Conservation (phyloP, 73 alveolate genomes). For the Paramecium sexaurelia region DNA sequence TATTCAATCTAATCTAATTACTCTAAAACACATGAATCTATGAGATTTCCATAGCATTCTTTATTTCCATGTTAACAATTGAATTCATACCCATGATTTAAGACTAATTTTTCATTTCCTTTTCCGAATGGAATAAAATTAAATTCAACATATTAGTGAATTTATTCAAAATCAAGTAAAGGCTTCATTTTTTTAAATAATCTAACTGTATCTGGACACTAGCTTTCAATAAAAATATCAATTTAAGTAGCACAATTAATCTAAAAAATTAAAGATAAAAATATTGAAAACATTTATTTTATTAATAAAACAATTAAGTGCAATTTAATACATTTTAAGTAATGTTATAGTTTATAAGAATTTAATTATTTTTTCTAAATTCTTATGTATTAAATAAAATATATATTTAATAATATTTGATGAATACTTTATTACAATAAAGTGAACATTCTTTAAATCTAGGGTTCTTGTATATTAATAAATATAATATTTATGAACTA, state of each 20-base stretch:
- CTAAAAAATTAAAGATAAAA: not conserved
- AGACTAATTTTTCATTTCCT: not conserved
- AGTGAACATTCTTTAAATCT: too few species aligned
- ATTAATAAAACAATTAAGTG: not conserved
- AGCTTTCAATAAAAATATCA: not conserved
- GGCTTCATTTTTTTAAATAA: not conserved
- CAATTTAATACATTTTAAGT: not conserved
- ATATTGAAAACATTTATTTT: not conserved
- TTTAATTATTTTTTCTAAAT: too few species aligned
- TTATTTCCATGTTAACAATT: not conserved
- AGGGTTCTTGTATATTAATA: too few species aligned
- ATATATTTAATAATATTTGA: too few species aligned
- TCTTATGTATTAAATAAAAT: too few species aligned
- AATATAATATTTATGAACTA: too few species aligned
- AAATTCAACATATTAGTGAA: not conserved
- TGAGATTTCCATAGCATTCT: not conserved
- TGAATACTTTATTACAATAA: too few species aligned
- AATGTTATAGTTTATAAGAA: too few species aligned
- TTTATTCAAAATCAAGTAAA: not conserved
- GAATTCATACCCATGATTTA: not conserved
- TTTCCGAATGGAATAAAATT: not conserved
- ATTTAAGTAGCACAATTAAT: not conserved
- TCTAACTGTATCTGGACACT: not conserved
- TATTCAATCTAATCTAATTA: not conserved
- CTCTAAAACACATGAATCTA: not conserved